These are phyloP conservation scores for Tanacetum coccineum DNA, from an alignment of 129 eudicot genomes.

Conservation along the genomic window DNA sequence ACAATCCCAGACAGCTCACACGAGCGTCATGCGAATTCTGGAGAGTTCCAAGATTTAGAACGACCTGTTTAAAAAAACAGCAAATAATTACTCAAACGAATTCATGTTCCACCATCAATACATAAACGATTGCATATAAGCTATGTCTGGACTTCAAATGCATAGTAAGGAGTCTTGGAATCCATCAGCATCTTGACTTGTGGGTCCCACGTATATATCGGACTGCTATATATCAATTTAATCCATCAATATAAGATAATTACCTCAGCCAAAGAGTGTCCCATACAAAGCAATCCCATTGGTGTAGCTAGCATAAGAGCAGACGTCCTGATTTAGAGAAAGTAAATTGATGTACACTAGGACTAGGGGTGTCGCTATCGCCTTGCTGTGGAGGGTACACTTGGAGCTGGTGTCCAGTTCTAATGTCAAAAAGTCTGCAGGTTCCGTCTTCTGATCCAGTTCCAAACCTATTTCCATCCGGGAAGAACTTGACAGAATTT, in stretches of 20 bases:
- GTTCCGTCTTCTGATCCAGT: slow-evolving; percentile 95
- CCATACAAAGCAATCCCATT: slow-evolving; percentile 95
- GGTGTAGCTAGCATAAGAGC: slow-evolving; percentile 80
- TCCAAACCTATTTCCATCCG: slow-evolving; percentile 96
- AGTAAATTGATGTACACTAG: slow-evolving; percentile 72
- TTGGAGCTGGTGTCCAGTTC: slow-evolving; percentile 98
- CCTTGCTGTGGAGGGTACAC: slow-evolving; percentile 49
- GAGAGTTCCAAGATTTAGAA: slow-evolving; percentile 79
- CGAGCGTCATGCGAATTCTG: slow-evolving; percentile 85
- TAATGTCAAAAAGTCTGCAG: slow-evolving; percentile 83
- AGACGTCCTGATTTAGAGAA: slow-evolving; percentile 88
- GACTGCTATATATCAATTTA: not conserved
- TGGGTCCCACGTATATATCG: slow-evolving; percentile 2
- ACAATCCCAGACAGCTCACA: slow-evolving; percentile 90
- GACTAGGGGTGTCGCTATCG: slow-evolving; percentile 38
- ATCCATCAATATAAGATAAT: slow-evolving; percentile 8
- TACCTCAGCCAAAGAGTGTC: slow-evolving; percentile 96
- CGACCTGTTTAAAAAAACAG: slow-evolving; percentile 42
- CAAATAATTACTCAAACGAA: not conserved
- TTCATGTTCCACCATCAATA: not conserved
- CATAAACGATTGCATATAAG: slow-evolving; percentile 5
- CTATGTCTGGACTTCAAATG: not conserved
- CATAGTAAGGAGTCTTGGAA: slow-evolving; percentile 1
- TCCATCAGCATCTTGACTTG: not conserved
- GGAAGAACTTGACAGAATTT: slow-evolving; percentile 85